phyloP scores from a whole-genome alignment of 352 stramenopile species.

The Phytophthora foliorum region DNA sequence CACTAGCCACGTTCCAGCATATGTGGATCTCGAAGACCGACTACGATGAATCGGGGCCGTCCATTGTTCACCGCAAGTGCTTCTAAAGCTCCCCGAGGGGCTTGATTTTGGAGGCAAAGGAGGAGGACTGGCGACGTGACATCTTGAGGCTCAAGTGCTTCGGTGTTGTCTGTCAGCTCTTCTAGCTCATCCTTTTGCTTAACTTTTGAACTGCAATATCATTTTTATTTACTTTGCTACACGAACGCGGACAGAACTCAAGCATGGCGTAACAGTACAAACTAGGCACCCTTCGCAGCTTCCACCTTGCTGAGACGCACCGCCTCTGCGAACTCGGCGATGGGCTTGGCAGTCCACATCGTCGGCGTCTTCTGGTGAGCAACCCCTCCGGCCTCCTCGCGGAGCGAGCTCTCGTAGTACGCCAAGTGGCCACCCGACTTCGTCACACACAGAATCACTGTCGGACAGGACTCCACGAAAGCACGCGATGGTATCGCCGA shows the following conservation, averaged over 20 bases:
- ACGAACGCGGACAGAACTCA: not conserved
- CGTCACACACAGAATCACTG: conserved; percentile 70
- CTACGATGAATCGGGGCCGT: conserved; percentile 97
- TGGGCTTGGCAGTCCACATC: conserved; percentile 52
- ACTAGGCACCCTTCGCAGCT: conserved; percentile 11
- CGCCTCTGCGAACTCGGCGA: conserved; percentile 61
- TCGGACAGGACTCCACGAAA: conserved; percentile 49
- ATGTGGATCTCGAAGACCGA: conserved; percentile 99
- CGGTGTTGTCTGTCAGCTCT: conserved; percentile 28
- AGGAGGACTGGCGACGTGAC: not conserved
- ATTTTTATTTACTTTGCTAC: conserved; percentile 6
- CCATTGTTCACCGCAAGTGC: conserved; percentile 97
- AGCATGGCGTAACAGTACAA: too few relatives aligned
- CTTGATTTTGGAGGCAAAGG: not conserved
- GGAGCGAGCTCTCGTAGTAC: conserved; percentile 55
- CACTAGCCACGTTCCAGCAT: conserved; percentile 98
- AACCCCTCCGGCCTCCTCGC: conserved; percentile 8
- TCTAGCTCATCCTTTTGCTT: conserved; percentile 8
- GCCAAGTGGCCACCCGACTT: conserved; percentile 66
- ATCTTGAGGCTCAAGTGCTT: conserved; percentile 72
- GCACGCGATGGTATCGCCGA: conserved; percentile 37
- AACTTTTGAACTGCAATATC: conserved; percentile 10
- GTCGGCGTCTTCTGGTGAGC: conserved; percentile 1
- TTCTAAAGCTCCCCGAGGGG: conserved; percentile 69
- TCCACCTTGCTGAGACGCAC: conserved; percentile 32